Percentiles rank a stretch among this genome's conserved stretches.
phyloP scores from a whole-genome alignment of 345 rosid species.

The Lepidium didymum region DNA sequence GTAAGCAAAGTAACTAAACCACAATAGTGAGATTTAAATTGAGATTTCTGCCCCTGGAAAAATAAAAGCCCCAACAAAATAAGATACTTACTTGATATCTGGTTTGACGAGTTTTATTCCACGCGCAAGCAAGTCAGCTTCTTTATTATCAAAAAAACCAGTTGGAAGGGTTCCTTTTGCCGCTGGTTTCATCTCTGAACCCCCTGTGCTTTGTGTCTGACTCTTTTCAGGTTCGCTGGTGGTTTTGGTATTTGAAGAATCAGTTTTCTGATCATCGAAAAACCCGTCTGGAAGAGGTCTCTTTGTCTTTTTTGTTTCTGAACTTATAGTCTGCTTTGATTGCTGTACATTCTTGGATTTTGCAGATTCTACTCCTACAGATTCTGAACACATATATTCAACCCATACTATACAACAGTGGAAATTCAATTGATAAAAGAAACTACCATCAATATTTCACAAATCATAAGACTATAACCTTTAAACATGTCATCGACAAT shows the following conservation, averaged over 20 bases:
- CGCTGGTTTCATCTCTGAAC: constrained; percentile 33
- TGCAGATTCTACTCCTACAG: not conserved
- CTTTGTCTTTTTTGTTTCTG: constrained; percentile 38
- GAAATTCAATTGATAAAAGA: not conserved
- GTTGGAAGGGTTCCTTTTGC: constrained; percentile 76
- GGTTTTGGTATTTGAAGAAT: constrained; percentile 51
- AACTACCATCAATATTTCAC: not conserved
- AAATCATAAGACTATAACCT: not conserved
- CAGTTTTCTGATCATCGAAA: constrained; percentile 64
- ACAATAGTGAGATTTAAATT: not conserved
- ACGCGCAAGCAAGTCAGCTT: constrained; percentile 94
- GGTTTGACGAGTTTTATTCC: constrained; percentile 85
- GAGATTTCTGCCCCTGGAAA: not conserved
- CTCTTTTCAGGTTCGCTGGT: constrained; percentile 27
- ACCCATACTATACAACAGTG: not conserved
- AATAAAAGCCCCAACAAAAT: not conserved
- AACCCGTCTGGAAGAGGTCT: constrained; percentile 81
- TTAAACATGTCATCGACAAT: not conserved
- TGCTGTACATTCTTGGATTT: constrained; percentile 25
- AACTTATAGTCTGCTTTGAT: constrained; percentile 19
- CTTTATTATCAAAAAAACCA: constrained; percentile 92
- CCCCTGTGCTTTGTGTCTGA: constrained; percentile 16
- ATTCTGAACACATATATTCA: not conserved
- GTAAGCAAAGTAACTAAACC: not conserved
- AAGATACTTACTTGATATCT: constrained; percentile 72